Evolutionary conservation across 2,329 filamentous ascomycete genomes (phyloP), one percentile per base, ranked within the genome.

Genomic region (Colletotrichum sp.): DNA sequence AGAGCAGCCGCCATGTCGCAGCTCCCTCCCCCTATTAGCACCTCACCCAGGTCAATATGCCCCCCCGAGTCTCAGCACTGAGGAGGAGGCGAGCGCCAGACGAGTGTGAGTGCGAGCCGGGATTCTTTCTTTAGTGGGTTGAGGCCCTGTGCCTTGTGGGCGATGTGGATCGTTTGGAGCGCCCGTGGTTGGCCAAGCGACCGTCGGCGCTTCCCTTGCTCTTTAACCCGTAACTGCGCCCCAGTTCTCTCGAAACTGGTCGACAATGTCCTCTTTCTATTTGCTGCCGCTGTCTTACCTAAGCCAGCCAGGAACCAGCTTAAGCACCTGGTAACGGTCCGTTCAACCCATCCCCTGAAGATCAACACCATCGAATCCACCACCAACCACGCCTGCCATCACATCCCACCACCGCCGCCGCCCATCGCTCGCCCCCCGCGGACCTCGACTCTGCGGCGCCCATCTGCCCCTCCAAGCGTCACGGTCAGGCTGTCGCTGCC

Each of bases 121-220:
- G 49, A 44, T n/a, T 57, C 28, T 62, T 73, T 73, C 71, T 70
- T 64, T 34, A 39, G 39, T 34, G 39, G 24, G 57, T 28, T 62
- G 57, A 30, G 30, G 24, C 68, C 57, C 57, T 62, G 67, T 18
- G 10, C 30, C 30, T 26, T 62, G 62, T 62, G 49, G 44, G 34
- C 3, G 9, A 15, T 18, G 28, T 72, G 59, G 73, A 52, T 12
- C 64, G 18, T 3, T 30, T 59, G 28, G 63, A 21, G 44, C 39
- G 44, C 26, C 70, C 64, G 57, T 73, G 70, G 70, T 76, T 76
- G 73, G 73, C 73, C 60, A 39, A 69, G 73, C 34, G 73, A 76
- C 73, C 13, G 24, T 13, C 16, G 21, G n/a, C 67, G 67, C 67
- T 26, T 64, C 8, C 71, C 24, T 64, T 21, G 65, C 39, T 60